Base-by-base conservation (phyloP, 345 rosid species). In the Camelina laxa region DNA sequence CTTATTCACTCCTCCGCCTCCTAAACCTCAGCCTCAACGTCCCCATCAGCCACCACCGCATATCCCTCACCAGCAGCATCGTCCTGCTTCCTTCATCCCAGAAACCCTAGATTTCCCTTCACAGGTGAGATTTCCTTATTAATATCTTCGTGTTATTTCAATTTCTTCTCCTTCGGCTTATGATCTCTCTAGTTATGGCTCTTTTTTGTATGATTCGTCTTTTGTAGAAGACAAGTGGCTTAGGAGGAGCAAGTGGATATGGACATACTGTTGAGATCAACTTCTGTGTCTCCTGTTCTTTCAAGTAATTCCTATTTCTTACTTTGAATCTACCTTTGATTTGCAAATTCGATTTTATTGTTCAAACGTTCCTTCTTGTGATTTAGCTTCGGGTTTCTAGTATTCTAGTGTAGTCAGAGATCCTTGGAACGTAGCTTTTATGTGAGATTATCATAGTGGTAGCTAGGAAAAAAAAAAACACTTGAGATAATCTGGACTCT, bases 251-350 rank as follows among this genome's bases (percentile, higher is more conserved):
- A n/a, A 56, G 83, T 41, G 97, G 96, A 7, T 73, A 85, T 59
- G 97, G 94, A 53, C 81, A 75, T 47, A 83, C 91, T 0, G 89
- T 93, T 31, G 78, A 82, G 62, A 93, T 93, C 63, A 82, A 84
- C 75, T 91, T 91, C 68, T 91, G 98, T 68, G 87, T 89, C 59
- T 93, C 98, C 44, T 93, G 98, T 79, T 88, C 97, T 17, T 93
- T 80, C 82, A 87, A 83, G 97, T 89, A 65, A 39, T 7, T 65
- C 9, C 2, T 1, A 7, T 51, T 13, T 63, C 65, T 44, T 56
- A 4, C 9, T 54, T 42, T 22, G 9, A n/a, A 15, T 7, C 14
- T 13, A 36, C 16, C 38, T 59, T 1, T 1, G 42, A 45, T 65
- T 73, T 27, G 61, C 33, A 9, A 22, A 56, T 57, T 38, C 27